Base-by-base conservation (phyloP, 2,329 filamentous ascomycete species). In the Aschersonia sp. region DNA sequence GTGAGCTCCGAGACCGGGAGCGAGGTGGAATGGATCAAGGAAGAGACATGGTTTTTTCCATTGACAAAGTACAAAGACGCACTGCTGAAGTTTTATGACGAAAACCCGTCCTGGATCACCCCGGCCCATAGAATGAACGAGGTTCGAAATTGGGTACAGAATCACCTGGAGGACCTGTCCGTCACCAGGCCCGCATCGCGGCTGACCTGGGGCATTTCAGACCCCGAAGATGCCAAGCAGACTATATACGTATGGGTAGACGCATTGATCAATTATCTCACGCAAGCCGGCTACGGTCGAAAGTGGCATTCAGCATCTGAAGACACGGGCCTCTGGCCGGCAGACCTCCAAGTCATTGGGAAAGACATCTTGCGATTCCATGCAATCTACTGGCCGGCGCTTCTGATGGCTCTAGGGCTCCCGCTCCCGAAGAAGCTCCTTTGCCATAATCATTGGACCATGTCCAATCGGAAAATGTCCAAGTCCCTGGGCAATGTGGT, bases 161-260 rank as follows among this genome's bases (percentile, higher is more conserved):
- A 81, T 47, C 83, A 87, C 6, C 73, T 98, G 1, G 78, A 86
- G 56, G 92, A 98, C 61, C 73, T 98, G 11, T 95, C 88, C 4
- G 78, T 95, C 45, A 97, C 90, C 2, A 76, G 94, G 31, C 92
- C 92, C 0, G 70, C 75, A 4, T 78, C 82, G 47, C 77, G 92
- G 44, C 66, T 97, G 41, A 76, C 70, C 30, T 98, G 92, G 92
- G 92, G 92, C 4, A 84, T 98, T 48, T 80, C 74, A 6, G 92
- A 95, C 30, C 92, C 92, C 0, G 82, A 81, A 47, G 92, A 98
- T 57, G 69, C 76, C 0, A 77, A 71, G 14, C 92, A 97, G 64
- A 97, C 89, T 3, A 90, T 98, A 49, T 98, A 98, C 59, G 94
- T 98, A 32, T 98, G 92, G 92, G 76, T 98, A 0, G 94, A 98